Evolutionary conservation across 139 green algal genomes (phyloP), one percentile per base, ranked within the genome.

Genomic region (Chlamydomonas schloesseri): DNA sequence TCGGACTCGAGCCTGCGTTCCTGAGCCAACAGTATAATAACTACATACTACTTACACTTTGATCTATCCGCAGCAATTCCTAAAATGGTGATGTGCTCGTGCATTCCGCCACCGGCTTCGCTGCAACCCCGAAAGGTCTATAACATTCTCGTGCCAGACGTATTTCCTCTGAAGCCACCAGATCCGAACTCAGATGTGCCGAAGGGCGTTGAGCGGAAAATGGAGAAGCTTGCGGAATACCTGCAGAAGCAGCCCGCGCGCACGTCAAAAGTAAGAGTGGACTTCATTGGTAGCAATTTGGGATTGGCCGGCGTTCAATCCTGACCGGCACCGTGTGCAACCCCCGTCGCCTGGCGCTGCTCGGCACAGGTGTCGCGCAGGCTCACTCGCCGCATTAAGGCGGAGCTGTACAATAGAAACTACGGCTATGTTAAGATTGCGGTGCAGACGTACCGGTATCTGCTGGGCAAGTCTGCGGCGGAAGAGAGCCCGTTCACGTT

Each of bases 161-260:
- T 95, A 33, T 95, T 95, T 71, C 84, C 87, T 3, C 58, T 60
- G 0, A 60, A 78, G 31, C 60, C 89, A 46, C 89, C 89, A 31
- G 64, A 88, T 23, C 83, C 88, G 34, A 64, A 87, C 23, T 88
- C 92, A 33, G 37, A 88, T 18, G 78, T 94, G 23, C 73, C 88
- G 37, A 74, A 73, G 14, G 70, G 82, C 5, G 64, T 90, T 26
- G 72, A 67, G 42, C 83, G 92, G 20, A 93, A 93, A 75, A 91
- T 94, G 34, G 89, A 87, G 11, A 95, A 95, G 84, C 75, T 95
- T 62, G 83, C 92, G n/a, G 91, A 94, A 75, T 95, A 95, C 70
- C 68, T 94, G 34, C 74, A 90, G 28, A 86, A 86, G 20, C 93
- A 94, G 58, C 89, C 93, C 26, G 69, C 74, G 46, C 93, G 91